Conservation (phyloP, 2,329 filamentous ascomycete species). For the Phoma sp. region DNA sequence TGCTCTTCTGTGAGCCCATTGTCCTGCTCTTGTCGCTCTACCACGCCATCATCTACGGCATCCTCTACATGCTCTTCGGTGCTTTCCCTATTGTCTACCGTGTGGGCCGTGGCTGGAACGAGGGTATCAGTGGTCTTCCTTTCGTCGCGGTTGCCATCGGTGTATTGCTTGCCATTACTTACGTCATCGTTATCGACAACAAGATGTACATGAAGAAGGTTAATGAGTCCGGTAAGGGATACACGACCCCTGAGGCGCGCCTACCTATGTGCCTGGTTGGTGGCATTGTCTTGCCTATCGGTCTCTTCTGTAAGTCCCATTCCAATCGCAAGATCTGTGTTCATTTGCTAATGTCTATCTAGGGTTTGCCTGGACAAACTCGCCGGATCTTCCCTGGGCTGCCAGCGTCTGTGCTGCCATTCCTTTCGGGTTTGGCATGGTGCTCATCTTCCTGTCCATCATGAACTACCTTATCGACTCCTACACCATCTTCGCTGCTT, state of each 20-base stretch:
- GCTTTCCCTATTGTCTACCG: conserved; percentile 68
- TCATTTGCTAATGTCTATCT: background rate
- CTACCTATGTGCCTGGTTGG: conserved; percentile 69
- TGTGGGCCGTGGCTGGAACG: conserved; percentile 47
- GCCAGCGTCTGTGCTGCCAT: conserved; percentile 58
- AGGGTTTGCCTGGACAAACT: conserved; percentile 53
- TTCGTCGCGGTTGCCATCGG: conserved; percentile 74
- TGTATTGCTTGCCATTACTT: conserved; percentile 65
- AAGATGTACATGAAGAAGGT: conserved; percentile 49
- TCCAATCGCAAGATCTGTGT: background rate
- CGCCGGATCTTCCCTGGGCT: conserved; percentile 63
- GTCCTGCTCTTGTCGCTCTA: conserved; percentile 70
- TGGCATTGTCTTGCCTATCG: conserved; percentile 64
- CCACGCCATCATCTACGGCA: conserved; percentile 61
- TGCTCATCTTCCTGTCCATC: conserved; percentile 67
- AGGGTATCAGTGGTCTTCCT: conserved; percentile 51
- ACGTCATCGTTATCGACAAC: conserved; percentile 52
- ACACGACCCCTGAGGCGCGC: conserved; percentile 70
- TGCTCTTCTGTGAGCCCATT: conserved; percentile 74
- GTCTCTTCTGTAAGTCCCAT: conserved; percentile 44
- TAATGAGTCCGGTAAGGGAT: conserved; percentile 56
- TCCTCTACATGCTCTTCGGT: conserved; percentile 58
- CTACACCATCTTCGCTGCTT: conserved; percentile 78
- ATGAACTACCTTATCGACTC: conserved; percentile 53
- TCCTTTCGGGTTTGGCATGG: conserved; percentile 65